Conservation (phyloP, 1,284 basidiomycete genomes). For the Fistulinella cinereoalba region DNA sequence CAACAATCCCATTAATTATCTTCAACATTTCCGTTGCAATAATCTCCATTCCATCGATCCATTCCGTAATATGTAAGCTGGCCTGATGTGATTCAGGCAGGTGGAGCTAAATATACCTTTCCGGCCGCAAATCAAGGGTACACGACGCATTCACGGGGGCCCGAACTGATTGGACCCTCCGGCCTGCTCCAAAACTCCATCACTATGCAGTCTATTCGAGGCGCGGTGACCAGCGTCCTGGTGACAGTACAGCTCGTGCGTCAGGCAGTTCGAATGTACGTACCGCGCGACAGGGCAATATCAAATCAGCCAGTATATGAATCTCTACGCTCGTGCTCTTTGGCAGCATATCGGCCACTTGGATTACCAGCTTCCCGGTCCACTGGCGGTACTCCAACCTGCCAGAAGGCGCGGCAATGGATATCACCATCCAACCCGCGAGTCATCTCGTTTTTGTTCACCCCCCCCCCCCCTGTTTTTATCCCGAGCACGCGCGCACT, state of each 20-base stretch:
- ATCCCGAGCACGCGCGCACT: neutral
- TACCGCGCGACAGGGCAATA: slow-evolving; percentile 10
- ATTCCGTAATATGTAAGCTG: neutral
- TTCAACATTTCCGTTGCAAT: neutral
- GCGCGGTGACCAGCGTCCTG: slow-evolving; percentile 5
- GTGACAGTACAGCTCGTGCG: slow-evolving; percentile 3
- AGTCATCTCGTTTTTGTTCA: neutral
- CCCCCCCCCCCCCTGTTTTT: neutral
- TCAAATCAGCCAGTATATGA: slow-evolving; percentile 7
- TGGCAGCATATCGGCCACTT: neutral
- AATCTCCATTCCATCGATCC: neutral
- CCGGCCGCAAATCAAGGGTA: neutral
- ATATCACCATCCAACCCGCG: neutral
- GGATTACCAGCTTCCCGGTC: neutral
- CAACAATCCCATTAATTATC: slow-evolving; percentile 4
- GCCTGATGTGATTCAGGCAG: too few species aligned
- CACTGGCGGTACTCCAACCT: neutral
- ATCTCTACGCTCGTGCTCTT: slow-evolving; percentile 1
- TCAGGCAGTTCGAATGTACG: slow-evolving; percentile 2
- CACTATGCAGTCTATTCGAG: neutral
- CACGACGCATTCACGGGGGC: neutral
- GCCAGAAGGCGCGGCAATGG: too few species aligned
- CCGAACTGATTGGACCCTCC: neutral
- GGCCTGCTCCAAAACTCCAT: neutral
- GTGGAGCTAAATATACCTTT: neutral